phyloP scores from a whole-genome alignment of 768 basidiomycete genomes.

The Lactarius indigo region DNA sequence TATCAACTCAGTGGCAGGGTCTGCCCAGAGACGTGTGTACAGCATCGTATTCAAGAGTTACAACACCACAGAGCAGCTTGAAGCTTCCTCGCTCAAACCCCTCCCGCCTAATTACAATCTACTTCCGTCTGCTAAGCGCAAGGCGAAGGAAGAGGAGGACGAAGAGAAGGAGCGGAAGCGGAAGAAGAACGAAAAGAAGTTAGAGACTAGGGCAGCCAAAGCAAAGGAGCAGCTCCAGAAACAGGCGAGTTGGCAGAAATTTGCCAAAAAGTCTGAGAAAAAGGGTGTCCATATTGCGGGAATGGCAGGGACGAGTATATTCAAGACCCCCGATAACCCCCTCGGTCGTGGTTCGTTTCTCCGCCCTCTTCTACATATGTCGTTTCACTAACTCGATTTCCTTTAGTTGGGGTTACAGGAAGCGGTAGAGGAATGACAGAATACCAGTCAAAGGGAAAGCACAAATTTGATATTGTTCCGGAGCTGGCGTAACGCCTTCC shows the following conservation, averaged over 20 bases:
- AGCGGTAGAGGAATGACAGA: constrained; percentile 26
- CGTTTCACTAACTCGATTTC: constrained; percentile 4
- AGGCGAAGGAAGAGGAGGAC: constrained; percentile 75
- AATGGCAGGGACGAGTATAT: constrained; percentile 83
- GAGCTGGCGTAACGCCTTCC: constrained; percentile 15
- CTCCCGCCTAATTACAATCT: constrained; percentile 52
- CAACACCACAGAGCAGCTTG: constrained; percentile 85
- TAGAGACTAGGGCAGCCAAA: constrained; percentile 78
- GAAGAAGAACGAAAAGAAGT: constrained; percentile 94
- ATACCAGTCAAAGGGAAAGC: constrained; percentile 25
- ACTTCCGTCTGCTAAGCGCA: constrained; percentile 62
- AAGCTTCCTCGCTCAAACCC: constrained; percentile 64
- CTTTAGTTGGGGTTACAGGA: constrained; percentile 19
- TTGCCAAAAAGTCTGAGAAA: constrained; percentile 91
- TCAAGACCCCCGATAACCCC: constrained; percentile 93
- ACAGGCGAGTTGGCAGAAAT: constrained; percentile 90
- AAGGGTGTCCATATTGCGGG: constrained; percentile 91
- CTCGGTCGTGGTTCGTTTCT: constrained; percentile 66
- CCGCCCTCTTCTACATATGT: constrained; percentile 26
- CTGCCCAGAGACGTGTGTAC: constrained; percentile 77
- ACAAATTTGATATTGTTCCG: constrained; percentile 19
- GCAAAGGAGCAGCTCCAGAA: constrained; percentile 83
- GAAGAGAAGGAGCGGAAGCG: constrained; percentile 86
- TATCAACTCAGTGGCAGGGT: constrained; percentile 80
- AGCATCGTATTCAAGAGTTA: constrained; percentile 90